These are phyloP conservation scores for Phytophthora sp. DNA, from an alignment of 352 stramenopile genomes.

Conservation along the genomic window DNA sequence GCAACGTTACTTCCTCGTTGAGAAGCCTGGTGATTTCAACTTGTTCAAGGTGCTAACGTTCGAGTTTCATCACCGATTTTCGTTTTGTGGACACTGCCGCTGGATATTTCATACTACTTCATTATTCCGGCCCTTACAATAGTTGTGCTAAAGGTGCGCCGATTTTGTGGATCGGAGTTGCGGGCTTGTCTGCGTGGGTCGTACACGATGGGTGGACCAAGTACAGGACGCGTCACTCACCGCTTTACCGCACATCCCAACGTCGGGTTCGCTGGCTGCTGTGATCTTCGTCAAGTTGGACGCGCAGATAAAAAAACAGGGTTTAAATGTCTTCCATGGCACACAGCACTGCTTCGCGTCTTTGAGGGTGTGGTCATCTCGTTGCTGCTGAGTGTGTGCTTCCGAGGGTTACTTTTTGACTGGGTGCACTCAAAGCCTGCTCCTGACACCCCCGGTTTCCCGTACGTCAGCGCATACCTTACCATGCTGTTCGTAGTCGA, in stretches of 20 bases:
- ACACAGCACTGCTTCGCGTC: conserved; percentile 17
- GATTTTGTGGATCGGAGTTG: conserved; percentile 32
- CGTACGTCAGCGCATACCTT: conserved; percentile 38
- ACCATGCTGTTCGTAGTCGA: conserved; percentile 49
- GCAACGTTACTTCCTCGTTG: conserved; percentile 36
- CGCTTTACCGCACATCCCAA: conserved; percentile 37
- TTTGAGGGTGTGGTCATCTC: conserved; percentile 25
- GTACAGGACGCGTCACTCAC: conserved; percentile 36
- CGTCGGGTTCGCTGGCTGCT: conserved; percentile 42
- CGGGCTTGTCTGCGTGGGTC: conserved; percentile 32
- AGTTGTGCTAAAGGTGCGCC: conserved; percentile 24
- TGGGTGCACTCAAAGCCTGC: conserved; percentile 38
- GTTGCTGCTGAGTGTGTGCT: conserved; percentile 41
- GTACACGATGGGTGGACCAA: conserved; percentile 24
- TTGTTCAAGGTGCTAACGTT: conserved; percentile 51
- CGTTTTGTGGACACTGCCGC: conserved; percentile 60
- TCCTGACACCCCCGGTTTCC: conserved; percentile 20
- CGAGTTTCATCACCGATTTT: conserved; percentile 40
- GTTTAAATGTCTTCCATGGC: conserved; percentile 31
- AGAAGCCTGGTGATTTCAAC: conserved; percentile 34
- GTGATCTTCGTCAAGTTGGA: conserved; percentile 41
- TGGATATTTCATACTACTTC: conserved; percentile 58
- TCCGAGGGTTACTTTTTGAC: conserved; percentile 43
- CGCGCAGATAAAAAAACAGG: conserved; percentile 7
- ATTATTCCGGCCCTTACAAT: conserved; percentile 47